Base-by-base conservation (phyloP, 2,329 filamentous ascomycete genomes). In the Pleoardoris graminearum region DNA sequence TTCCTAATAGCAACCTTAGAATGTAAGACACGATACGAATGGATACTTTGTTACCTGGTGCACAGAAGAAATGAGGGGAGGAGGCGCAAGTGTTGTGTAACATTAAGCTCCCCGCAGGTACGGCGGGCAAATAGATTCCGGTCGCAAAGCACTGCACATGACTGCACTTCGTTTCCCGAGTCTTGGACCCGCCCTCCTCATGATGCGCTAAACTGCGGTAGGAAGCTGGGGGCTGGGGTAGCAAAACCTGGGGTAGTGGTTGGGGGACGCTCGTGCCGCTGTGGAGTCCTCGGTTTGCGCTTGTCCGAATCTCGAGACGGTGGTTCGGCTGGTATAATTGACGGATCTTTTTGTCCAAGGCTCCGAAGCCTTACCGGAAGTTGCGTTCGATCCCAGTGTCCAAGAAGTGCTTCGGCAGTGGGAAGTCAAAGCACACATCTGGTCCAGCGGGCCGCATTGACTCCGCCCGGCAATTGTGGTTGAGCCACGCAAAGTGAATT, bases 161-260 rank as follows among this genome's bases (percentile, higher is more conserved):
- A 33, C 29, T 21, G 30, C 42, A 30, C 7, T 17, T 17, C 43
- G 30, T 36, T 46, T 14, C 22, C 49, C 33, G 39, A 35, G 36
- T 14, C 41, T 8, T 44, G 33, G 35, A 43, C 11, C 49, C 33
- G 35, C 14, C 19, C 21, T 19, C 25, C 22, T 35, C 23, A 21
- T 35, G 16, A 30, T 29, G 35, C 22, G 35, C 52, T 55, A 55
- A 29, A 17, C 50, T 46, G 25, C 21, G 32, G 16, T 11, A 43
- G 48, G 54, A 54, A 57, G 43, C 44, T 53, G 45, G 46, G 45
- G 49, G 43, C 44, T 53, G 45, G 46, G 45, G 49, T 30, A 43
- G 19, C 23, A 25, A 33, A 46, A 52, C 38, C 45, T 49, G 46
- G 25, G 44, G 44, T 47, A 47, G 33, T 33, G 8, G 25, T 33